Conservation (phyloP, 768 basidiomycete genomes). For the Tulasnella sp. region DNA sequence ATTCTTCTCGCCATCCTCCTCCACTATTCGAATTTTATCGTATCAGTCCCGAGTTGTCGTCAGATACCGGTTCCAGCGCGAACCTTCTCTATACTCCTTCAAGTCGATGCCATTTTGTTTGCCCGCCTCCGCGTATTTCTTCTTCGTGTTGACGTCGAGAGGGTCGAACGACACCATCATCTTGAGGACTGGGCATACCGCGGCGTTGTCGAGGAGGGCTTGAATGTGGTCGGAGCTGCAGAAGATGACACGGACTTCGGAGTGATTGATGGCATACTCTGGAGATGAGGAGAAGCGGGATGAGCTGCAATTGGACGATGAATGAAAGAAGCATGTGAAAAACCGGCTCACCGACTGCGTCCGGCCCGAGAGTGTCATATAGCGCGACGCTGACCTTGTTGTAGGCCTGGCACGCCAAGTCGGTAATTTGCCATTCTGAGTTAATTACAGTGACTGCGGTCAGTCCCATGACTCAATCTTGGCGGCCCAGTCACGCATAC, state of each 20-base stretch:
- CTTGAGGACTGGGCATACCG: slow-evolving; percentile 60
- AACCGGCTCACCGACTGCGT: slow-evolving; percentile 71
- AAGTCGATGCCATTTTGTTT: slow-evolving; percentile 58
- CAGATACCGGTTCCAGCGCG: slow-evolving; percentile 36
- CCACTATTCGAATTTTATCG: slow-evolving; percentile 49
- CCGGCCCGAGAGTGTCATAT: slow-evolving; percentile 90
- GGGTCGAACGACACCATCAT: slow-evolving; percentile 73
- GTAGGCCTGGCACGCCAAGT: slow-evolving; percentile 77
- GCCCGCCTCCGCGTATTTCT: slow-evolving; percentile 66
- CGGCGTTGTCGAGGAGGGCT: slow-evolving; percentile 64
- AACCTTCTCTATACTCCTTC: slow-evolving; percentile 64
- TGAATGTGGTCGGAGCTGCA: slow-evolving; percentile 71
- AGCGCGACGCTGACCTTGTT: slow-evolving; percentile 79
- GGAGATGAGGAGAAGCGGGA: background rate
- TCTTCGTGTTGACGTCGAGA: slow-evolving; percentile 50
- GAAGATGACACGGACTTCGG: slow-evolving; percentile 75
- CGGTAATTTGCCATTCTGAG: slow-evolving; percentile 90
- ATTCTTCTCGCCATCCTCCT: slow-evolving; percentile 65
- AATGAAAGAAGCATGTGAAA: slow-evolving; percentile 17
- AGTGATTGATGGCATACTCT: slow-evolving; percentile 69
- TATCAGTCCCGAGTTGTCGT: background rate
- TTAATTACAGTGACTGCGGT: background rate
- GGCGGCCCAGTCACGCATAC: too few species aligned
- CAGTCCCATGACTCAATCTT: too few species aligned
- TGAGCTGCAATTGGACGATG: background rate